Evolutionary conservation across 768 basidiomycete genomes (phyloP).

Genomic region (Xanthoconium purpureum): DNA sequence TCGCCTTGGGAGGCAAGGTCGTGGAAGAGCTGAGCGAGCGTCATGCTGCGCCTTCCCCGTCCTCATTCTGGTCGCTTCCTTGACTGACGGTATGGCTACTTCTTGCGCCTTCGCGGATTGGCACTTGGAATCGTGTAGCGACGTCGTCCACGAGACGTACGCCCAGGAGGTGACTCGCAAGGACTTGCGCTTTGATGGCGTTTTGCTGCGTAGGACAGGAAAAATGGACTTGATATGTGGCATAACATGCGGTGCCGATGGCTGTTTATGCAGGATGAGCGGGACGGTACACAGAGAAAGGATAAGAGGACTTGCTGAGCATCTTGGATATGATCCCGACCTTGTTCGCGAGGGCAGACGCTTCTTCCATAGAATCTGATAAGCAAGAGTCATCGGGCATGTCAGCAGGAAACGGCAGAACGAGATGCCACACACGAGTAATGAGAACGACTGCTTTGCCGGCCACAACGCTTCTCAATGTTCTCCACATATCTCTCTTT

Average conservation of each 20-base stretch:
- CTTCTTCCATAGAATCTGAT: slow-evolving; percentile 81
- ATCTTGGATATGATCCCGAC: slow-evolving; percentile 75
- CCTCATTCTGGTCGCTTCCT: too few species aligned
- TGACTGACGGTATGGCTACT: too few species aligned
- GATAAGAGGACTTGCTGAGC: slow-evolving; percentile 43
- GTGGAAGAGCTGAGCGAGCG: slow-evolving; percentile 60
- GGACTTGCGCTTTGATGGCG: slow-evolving; percentile 48
- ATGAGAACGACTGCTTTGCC: slow-evolving; percentile 74
- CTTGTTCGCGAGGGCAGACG: slow-evolving; percentile 69
- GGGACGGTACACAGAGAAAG: not conserved
- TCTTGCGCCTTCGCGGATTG: slow-evolving; percentile 33
- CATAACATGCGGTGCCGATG: slow-evolving; percentile 68
- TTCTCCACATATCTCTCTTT: slow-evolving; percentile 82
- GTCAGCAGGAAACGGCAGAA: not conserved
- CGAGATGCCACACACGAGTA: slow-evolving; percentile 47
- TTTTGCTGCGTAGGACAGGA: slow-evolving; percentile 64
- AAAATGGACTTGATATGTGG: slow-evolving; percentile 76
- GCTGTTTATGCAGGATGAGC: slow-evolving; percentile 36
- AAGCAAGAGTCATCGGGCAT: too few species aligned
- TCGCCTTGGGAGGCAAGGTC: slow-evolving; percentile 52
- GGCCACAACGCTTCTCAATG: slow-evolving; percentile 57
- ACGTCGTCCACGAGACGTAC: slow-evolving; percentile 69
- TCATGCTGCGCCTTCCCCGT: slow-evolving; percentile 22
- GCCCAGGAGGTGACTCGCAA: slow-evolving; percentile 63
- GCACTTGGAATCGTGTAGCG: slow-evolving; percentile 73